Percentiles rank a stretch among this genome's conserved stretches.
phyloP scores from a whole-genome alignment of 306 rosid genomes.

The Lathyrus sativus region DNA sequence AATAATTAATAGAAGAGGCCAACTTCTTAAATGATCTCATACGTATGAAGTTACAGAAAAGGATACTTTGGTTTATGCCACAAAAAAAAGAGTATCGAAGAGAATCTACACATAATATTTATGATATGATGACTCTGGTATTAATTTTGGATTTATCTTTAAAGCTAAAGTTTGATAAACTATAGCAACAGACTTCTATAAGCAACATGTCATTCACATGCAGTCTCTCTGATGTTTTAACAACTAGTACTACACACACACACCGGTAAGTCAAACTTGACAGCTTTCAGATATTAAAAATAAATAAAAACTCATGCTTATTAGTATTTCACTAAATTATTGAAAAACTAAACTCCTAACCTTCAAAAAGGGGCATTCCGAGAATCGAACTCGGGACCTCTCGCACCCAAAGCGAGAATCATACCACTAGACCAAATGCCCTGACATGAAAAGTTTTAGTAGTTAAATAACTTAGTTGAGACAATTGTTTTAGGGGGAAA shows the following conservation, averaged over 20 bases:
- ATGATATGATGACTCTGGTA: no score
- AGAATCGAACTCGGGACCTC: constrained; percentile 13
- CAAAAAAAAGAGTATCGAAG: not conserved
- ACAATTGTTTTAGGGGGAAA: not conserved
- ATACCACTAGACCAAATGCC: constrained; percentile 19
- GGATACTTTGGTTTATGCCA: not conserved
- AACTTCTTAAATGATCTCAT: not conserved
- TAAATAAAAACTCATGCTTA: no score
- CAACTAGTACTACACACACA: constrained; percentile 2
- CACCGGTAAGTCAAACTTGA: constrained; percentile 2
- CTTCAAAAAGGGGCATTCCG: not conserved
- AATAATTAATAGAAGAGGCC: not conserved
- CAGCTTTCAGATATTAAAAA: not conserved
- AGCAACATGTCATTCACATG: constrained; percentile 21
- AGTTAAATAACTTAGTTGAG: no score
- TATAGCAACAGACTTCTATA: constrained; percentile 8
- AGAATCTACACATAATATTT: not conserved
- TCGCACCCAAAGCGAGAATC: constrained; percentile 28
- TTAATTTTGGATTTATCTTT: constrained; percentile 7
- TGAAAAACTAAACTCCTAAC: not conserved
- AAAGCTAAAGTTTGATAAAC: constrained; percentile 5
- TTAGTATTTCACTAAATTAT: not conserved
- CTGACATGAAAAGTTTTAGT: no score
- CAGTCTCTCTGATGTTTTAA: constrained; percentile 17
- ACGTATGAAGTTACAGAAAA: no score